Evolutionary conservation across 768 basidiomycete species (phyloP), one percentile per base, ranked within the genome.

Genomic region (Mycena belliarum): DNA sequence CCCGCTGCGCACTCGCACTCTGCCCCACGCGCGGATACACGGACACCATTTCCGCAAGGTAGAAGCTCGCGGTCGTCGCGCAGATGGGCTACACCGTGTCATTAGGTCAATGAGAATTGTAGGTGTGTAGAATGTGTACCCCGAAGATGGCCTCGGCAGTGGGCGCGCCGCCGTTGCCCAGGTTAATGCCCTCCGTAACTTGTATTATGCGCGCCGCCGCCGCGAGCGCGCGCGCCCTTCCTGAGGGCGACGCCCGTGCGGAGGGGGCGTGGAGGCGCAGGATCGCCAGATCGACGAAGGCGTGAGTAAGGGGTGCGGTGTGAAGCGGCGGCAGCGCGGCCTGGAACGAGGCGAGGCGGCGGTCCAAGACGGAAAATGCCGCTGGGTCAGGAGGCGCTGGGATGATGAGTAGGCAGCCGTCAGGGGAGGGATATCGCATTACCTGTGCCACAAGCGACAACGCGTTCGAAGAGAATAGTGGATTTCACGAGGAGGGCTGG

Each of bases 81-180:
- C 33, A 52, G 21, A 44, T 52, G 15, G 29, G 41, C 51, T 52
- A n/a, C n/a, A n/a, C n/a, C n/a, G n/a, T n/a, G n/a, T n/a, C n/a
- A n/a, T n/a, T n/a, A 35, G 16, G 15, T 2, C 9, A 16, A 25
- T 1, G 15, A 1, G 42, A 29, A 14, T 33, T 33, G n/a, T n/a
- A n/a, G n/a, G n/a, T n/a, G n/a, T n/a, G n/a, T n/a, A n/a, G n/a
- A n/a, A n/a, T n/a, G n/a, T n/a, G n/a, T n/a, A n/a, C n/a, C n/a
- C n/a, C n/a, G 21, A 53, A 29, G 16, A 25, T 16, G 10, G 40
- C 26, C 6, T 50, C 49, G 5, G 23, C 24, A 28, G 18, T 23
- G n/a, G n/a, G 9, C 23, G 23, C 6, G 16, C 5, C 21, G 9
- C n/a, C 16, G 18, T 45, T 16, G 3, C 45, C 24, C 6, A n/a